A percentile compares a stretch with the other conserved stretches of the same genome.
These are phyloP conservation scores for Penicillium sp. DNA, from an alignment of 2,329 filamentous ascomycete species.

Conservation along the genomic window DNA sequence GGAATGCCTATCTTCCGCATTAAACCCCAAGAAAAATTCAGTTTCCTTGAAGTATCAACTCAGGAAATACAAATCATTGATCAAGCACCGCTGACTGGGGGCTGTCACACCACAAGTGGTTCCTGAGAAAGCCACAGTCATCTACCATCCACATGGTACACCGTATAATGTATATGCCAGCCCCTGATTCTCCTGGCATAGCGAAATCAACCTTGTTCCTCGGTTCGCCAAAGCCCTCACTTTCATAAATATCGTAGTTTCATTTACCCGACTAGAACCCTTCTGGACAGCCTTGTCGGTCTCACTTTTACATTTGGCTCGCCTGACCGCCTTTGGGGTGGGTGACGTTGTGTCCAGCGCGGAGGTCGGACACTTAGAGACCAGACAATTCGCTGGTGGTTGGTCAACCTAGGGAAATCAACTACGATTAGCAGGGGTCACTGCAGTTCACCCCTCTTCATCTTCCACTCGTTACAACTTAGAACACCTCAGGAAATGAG, in stretches of 20 bases:
- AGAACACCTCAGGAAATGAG: slow-evolving; percentile 33
- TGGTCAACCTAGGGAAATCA: slow-evolving; percentile 17
- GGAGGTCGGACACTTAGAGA: slow-evolving; percentile 29
- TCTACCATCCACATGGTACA: not conserved
- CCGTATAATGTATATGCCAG: not conserved
- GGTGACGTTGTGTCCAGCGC: slow-evolving; percentile 38
- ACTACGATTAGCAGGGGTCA: slow-evolving; percentile 27
- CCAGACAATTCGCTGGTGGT: slow-evolving; percentile 20
- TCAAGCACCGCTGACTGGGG: not conserved
- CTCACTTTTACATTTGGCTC: slow-evolving; percentile 19
- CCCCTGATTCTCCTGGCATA: not conserved
- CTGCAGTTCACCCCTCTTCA: slow-evolving; percentile 10
- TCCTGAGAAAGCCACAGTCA: slow-evolving; percentile 11
- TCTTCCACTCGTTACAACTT: slow-evolving; percentile 16
- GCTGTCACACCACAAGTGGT: not conserved
- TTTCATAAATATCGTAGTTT: not conserved
- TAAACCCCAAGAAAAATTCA: not conserved
- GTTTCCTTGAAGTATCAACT: not conserved
- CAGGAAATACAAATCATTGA: not conserved
- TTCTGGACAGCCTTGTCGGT: slow-evolving; percentile 7
- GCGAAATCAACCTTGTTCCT: not conserved
- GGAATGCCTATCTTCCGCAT: not conserved
- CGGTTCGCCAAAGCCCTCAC: not conserved
- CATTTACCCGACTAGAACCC: not conserved
- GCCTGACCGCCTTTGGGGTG: slow-evolving; percentile 32